phyloP scores from a whole-genome alignment of 2,329 filamentous ascomycete genomes.

The Arthrobotrys megalospora region DNA sequence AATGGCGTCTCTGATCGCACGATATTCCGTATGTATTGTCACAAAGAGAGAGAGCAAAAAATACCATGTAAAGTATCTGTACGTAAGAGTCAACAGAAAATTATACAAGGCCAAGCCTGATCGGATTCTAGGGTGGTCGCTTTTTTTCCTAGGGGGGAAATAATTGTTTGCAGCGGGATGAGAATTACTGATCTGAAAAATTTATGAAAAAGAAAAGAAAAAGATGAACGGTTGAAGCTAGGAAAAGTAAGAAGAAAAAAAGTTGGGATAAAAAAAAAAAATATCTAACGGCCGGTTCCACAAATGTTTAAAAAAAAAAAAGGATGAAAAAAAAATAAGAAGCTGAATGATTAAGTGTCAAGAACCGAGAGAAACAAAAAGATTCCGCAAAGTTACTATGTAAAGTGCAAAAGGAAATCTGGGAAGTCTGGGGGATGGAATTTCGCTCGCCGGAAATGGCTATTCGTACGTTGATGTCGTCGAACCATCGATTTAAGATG shows the following conservation, averaged over 20 bases:
- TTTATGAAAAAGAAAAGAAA: slow-evolving; percentile 5
- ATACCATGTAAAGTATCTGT: slow-evolving; percentile 35
- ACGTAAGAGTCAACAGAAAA: slow-evolving; percentile 47
- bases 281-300: slow-evolving; percentile 50
- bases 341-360: slow-evolving; percentile 2
- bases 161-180: slow-evolving; percentile 36
- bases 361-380: slow-evolving; percentile 20
- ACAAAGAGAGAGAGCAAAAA: background rate
- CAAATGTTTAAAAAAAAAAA: slow-evolving; percentile 34
- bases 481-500: slow-evolving; percentile 8
- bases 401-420: background rate
- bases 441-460: slow-evolving; percentile 57
- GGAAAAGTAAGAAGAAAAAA: slow-evolving; percentile 11
- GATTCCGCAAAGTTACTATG: slow-evolving; percentile 29
- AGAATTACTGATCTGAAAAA: slow-evolving; percentile 40
- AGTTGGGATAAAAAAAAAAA: slow-evolving; percentile 54
- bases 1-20: slow-evolving; percentile 46
- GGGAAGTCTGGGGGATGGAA: slow-evolving; percentile 39
- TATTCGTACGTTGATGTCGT: slow-evolving; percentile 39
- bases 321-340: slow-evolving; percentile 30
- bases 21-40: slow-evolving; percentile 14
- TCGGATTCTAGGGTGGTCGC: slow-evolving; percentile 38
- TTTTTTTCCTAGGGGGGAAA: slow-evolving; percentile 26
- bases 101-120: slow-evolving; percentile 42
- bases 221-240: background rate